Evolutionary conservation across 148 eudicot genomes (phyloP), one percentile per base, ranked within the genome.

Genomic region (Camellia lanceoleosa): DNA sequence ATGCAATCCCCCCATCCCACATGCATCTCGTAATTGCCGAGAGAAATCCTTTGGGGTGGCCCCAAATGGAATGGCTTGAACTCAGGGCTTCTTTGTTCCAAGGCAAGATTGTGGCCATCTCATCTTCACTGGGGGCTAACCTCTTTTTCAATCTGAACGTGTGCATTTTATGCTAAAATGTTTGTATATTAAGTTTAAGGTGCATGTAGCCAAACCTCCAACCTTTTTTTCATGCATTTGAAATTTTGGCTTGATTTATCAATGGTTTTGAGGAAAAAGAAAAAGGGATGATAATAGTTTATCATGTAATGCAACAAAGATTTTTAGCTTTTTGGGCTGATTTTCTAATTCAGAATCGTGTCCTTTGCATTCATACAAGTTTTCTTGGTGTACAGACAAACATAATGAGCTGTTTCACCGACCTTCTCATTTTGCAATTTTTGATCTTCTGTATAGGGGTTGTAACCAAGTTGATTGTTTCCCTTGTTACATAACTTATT

Each of bases 361-460:
- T 59, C 19, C 0, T 59, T 59, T 14, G 19, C 19, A 3, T 59
- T 14, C 19, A 15, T 59, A 14, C 19, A 59, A 14, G 7, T 3
- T 59, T 59, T 14, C 3, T 14, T 14, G 14, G 2, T 14, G 18
- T 16, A 56, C 6, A 71, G 12, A 54, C 43, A 71, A 51, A 51
- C 12, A 20, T 51, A 14, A 12, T 13, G 75, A 52, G 75, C 19
- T 52, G 44, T 60, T 55, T 12, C 59, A 55, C 59, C 59, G 2
- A 55, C 59, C 59, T 71, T 71, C 13, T 20, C 16, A 52, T 52
- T 49, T 71, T 71, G 59, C 60, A 51, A 71, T 51, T 42, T 71
- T 71, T 71, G 18, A 11, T 71, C 60, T 71, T 52, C 38, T 51
- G 51, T 52, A 20, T 19, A 10, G 75, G 71, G 16, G 59, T 71